phyloP scores from a whole-genome alignment of 257 asterid species.

The Jacaranda mimosifolia region DNA sequence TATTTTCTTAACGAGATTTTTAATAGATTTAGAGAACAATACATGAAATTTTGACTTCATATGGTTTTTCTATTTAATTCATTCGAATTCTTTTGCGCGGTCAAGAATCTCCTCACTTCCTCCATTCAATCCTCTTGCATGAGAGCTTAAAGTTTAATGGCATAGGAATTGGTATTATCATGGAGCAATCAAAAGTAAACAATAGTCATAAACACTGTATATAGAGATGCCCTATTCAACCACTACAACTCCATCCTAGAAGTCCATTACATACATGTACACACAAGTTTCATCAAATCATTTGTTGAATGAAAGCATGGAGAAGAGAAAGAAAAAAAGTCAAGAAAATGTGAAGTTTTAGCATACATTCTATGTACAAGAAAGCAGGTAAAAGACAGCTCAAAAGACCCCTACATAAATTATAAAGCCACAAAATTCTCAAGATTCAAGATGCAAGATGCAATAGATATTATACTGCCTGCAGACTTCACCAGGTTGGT shows the following conservation, averaged over 20 bases:
- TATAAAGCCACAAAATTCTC: slow-evolving; percentile 38
- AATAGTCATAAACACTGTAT: not conserved
- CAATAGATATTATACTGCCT: not conserved
- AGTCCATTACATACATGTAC: not conserved
- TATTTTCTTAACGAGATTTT: no score
- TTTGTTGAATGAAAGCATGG: slow-evolving; percentile 22
- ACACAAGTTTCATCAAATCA: slow-evolving; percentile 22
- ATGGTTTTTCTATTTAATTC: no score
- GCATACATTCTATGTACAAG: slow-evolving; percentile 31
- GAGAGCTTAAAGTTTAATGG: no score
- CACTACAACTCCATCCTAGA: not conserved
- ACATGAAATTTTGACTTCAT: no score
- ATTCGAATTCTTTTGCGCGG: no score
- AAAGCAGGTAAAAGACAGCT: slow-evolving; percentile 28
- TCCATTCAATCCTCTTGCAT: no score
- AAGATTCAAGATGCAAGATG: slow-evolving; percentile 29
- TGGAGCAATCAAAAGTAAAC: not conserved
- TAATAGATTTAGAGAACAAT: no score
- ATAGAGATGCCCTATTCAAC: not conserved
- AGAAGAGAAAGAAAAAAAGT: not conserved
- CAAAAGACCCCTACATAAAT: slow-evolving; percentile 27
- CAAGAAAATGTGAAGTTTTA: slow-evolving; percentile 20
- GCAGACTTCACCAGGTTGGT: slow-evolving; percentile 58
- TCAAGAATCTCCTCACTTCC: no score
- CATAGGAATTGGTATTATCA: not conserved